Evolutionary conservation across 2,329 filamentous ascomycete genomes (phyloP).

Genomic region (Aureobasidium uvarum): DNA sequence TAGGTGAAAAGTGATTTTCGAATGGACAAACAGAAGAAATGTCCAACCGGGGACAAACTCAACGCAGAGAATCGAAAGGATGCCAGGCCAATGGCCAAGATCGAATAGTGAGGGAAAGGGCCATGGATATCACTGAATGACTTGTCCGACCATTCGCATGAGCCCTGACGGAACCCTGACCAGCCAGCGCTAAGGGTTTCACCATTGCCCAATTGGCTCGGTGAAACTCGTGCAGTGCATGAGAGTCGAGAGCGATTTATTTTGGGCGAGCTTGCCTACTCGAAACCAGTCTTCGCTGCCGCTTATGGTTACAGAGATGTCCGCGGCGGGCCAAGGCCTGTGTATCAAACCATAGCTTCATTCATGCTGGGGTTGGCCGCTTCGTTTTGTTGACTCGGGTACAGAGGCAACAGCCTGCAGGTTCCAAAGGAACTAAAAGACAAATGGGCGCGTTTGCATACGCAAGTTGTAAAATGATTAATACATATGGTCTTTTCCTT

Average conservation of each 20-base stretch:
- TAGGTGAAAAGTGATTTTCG: background rate
- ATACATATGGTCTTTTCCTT: slow-evolving; percentile 14
- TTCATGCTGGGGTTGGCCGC: background rate
- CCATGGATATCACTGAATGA: slow-evolving; percentile 1
- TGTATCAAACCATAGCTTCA: background rate
- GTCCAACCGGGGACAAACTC: background rate
- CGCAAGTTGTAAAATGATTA: slow-evolving; percentile 12
- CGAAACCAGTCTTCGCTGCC: background rate
- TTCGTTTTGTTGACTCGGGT: background rate
- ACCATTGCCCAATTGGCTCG: background rate
- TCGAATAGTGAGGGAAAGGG: background rate
- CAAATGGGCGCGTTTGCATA: slow-evolving; percentile 10
- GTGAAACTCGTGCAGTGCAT: slow-evolving; percentile 4
- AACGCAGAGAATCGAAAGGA: background rate
- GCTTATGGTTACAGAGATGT: background rate
- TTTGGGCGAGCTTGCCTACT: slow-evolving; percentile 2
- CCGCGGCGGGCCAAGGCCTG: background rate
- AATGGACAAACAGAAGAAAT: background rate
- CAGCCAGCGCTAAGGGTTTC: slow-evolving; percentile 4
- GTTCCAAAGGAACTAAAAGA: slow-evolving; percentile 10
- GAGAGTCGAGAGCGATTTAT: slow-evolving; percentile 7
- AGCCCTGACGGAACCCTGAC: slow-evolving; percentile 7
- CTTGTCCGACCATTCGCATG: background rate
- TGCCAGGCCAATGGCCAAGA: background rate
- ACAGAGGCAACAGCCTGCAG: background rate